Conservation (phyloP, 306 rosid genomes). For the Fragaria iinumae region DNA sequence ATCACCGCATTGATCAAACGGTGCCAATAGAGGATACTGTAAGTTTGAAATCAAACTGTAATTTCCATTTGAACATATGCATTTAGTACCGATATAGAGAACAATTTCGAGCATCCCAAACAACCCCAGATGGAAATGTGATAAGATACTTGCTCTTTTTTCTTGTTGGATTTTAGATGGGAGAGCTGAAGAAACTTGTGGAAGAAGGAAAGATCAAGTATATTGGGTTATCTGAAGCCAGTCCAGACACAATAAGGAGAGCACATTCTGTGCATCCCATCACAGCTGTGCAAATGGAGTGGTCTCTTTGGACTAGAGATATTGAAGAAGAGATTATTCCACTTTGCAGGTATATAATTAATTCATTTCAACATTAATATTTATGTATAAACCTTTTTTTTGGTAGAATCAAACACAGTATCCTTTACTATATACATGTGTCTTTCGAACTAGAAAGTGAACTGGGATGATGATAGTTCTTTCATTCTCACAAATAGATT, state of each 20-base stretch:
- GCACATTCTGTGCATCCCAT: constrained; percentile 83
- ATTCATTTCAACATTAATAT: not conserved
- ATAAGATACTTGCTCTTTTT: not conserved
- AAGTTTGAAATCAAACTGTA: not conserved
- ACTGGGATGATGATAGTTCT: no score
- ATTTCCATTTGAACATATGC: not conserved
- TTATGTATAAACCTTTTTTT: no score
- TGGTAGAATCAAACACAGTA: no score
- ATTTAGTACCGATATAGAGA: not conserved
- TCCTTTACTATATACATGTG: no score
- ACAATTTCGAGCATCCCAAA: no score
- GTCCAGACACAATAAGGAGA: constrained; percentile 72
- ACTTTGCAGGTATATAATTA: constrained; percentile 52
- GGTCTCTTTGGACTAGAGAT: constrained; percentile 81
- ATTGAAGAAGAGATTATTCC: constrained; percentile 72
- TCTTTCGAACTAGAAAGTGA: no score
- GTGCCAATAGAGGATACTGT: constrained; percentile 81
- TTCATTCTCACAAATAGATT: no score
- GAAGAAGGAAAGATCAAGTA: constrained; percentile 76
- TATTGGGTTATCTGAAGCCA: constrained; percentile 75
- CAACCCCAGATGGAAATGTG: not conserved
- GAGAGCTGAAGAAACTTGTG: constrained; percentile 75
- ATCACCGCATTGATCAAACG: constrained; percentile 62
- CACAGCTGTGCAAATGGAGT: constrained; percentile 73
- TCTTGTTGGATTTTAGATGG: constrained; percentile 38